These are phyloP conservation scores for Aspergillus costaricaensis DNA, from an alignment of 2,329 filamentous ascomycete genomes.

Conservation along the genomic window DNA sequence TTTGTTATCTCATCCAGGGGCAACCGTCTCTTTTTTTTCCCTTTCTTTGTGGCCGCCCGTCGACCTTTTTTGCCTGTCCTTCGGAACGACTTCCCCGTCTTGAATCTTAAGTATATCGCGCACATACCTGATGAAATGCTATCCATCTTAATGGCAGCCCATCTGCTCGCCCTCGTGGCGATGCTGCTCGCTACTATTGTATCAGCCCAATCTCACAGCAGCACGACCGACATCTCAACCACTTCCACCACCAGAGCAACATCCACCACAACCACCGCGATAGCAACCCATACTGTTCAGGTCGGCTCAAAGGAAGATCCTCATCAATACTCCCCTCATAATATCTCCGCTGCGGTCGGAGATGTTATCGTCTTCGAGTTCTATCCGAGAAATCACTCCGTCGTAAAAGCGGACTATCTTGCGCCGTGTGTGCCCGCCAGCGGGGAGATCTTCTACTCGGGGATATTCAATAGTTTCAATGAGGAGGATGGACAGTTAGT, in stretches of 20 bases:
- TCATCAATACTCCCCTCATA: slow-evolving; percentile 35
- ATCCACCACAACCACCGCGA: slow-evolving; percentile 19
- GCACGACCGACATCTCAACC: background rate
- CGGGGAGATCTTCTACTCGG: slow-evolving; percentile 33
- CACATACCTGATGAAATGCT: background rate
- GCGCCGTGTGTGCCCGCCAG: slow-evolving; percentile 63
- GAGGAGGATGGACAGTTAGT: slow-evolving; percentile 48
- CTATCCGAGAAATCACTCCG: slow-evolving; percentile 64
- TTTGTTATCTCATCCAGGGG: no score
- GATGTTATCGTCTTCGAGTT: slow-evolving; percentile 57
- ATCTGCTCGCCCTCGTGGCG: background rate
- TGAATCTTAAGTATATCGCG: background rate
- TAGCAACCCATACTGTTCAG: slow-evolving; percentile 35
- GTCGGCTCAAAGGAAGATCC: slow-evolving; percentile 36
- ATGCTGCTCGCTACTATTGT: background rate
- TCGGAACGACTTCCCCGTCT: background rate
- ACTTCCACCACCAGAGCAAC: slow-evolving; percentile 9
- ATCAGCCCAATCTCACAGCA: background rate
- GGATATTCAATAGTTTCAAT: slow-evolving; percentile 48
- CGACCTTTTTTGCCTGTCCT: background rate
- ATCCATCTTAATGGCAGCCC: background rate
- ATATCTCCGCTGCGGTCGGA: slow-evolving; percentile 32
- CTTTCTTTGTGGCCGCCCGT: background rate
- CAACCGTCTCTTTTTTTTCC: no score
- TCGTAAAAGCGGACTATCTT: slow-evolving; percentile 61